These are phyloP conservation scores for Lactarius tabidus DNA, from an alignment of 768 basidiomycete species.

Conservation along the genomic window DNA sequence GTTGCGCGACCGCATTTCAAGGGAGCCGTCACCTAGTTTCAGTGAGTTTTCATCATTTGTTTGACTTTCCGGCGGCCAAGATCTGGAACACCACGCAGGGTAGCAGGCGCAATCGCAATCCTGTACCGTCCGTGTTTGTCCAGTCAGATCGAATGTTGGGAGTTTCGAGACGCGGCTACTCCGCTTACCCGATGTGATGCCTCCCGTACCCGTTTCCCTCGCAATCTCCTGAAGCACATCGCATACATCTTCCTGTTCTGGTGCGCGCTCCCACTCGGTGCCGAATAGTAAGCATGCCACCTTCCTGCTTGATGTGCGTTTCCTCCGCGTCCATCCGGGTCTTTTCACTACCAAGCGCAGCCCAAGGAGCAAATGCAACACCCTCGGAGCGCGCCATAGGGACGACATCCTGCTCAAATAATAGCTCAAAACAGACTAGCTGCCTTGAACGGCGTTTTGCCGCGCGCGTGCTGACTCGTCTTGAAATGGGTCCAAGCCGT, in stretches of 20 bases:
- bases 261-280: constrained; percentile 35
- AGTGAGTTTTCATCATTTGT: too few species aligned
- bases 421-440: constrained; percentile 26
- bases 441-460: too few species aligned
- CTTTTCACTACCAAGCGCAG: constrained; percentile 38
- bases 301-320: constrained; percentile 27
- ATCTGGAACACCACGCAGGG: constrained; percentile 33
- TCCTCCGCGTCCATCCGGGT: constrained; percentile 38
- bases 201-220: constrained; percentile 34
- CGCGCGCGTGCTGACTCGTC: too few species aligned
- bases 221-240: constrained; percentile 39
- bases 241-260: constrained; percentile 13
- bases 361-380: constrained; percentile 29
- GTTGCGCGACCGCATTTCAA: too few species aligned
- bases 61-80: constrained; percentile 43
- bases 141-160: neutral
- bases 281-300: constrained; percentile 29
- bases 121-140: neutral
- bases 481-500: too few species aligned
- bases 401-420: constrained; percentile 44
- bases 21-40: too few species aligned
- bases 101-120: constrained; percentile 44
- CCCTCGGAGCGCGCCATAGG: constrained; percentile 29
- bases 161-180: neutral
- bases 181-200: constrained; percentile 24